Conservation (phyloP, 208 protist genomes). For the Strigomonas culicis region DNA sequence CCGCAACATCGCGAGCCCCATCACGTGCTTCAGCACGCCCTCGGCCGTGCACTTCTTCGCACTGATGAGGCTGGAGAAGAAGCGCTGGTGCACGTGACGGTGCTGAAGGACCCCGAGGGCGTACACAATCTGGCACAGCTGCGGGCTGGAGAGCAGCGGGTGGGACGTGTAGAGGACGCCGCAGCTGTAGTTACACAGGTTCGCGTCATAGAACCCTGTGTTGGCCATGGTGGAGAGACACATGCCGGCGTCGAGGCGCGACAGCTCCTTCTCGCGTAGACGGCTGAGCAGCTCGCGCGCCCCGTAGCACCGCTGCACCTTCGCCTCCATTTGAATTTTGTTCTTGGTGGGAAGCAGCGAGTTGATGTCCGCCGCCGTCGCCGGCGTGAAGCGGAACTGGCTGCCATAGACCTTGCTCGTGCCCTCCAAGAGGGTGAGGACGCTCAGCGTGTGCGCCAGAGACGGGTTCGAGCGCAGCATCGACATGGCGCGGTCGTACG, state of each 20-base stretch:
- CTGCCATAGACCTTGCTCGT: conserved; percentile 52
- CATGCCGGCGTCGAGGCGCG: conserved; percentile 76
- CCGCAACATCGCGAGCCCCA: conserved; percentile 82
- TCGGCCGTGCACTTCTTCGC: conserved; percentile 66
- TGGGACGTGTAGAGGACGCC: conserved; percentile 64
- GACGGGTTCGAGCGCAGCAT: conserved; percentile 43
- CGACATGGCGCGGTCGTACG: conserved; percentile 44
- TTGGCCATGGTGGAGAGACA: conserved; percentile 63
- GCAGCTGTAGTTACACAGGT: conserved; percentile 79
- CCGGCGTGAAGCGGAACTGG: conserved; percentile 51
- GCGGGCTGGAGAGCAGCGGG: conserved; percentile 66
- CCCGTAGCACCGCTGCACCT: conserved; percentile 71
- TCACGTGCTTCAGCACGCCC: conserved; percentile 48
- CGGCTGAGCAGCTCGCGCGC: conserved; percentile 59
- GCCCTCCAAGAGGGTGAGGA: conserved; percentile 64
- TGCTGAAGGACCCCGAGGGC: conserved; percentile 83
- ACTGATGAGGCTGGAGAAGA: conserved; percentile 66
- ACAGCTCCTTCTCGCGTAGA: conserved; percentile 49
- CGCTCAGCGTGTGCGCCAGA: conserved; percentile 32
- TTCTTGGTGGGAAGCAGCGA: conserved; percentile 74
- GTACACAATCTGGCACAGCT: conserved; percentile 77
- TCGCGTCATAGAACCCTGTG: conserved; percentile 75
- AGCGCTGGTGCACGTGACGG: conserved; percentile 75
- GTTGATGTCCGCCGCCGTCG: conserved; percentile 41
- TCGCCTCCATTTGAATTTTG: conserved; percentile 84